Conservation (phyloP, 2,329 filamentous ascomycete species). For the Claviceps sp. region DNA sequence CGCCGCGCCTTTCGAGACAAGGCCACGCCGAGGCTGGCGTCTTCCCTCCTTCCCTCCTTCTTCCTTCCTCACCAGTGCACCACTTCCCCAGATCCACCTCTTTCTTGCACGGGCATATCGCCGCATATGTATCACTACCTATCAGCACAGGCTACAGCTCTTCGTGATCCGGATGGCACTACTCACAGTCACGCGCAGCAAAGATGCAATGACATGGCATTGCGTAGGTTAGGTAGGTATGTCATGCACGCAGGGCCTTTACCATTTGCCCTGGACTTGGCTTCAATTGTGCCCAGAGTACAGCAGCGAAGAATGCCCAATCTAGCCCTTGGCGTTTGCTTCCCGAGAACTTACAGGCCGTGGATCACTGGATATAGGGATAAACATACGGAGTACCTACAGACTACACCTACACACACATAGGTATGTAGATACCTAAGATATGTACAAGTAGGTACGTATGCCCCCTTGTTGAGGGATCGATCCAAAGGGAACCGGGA, state of each 20-base stretch:
- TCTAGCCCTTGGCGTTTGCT: background rate
- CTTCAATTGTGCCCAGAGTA: background rate
- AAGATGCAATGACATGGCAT: background rate
- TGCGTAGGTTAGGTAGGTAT: background rate
- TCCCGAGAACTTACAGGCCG: background rate
- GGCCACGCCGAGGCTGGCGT: background rate
- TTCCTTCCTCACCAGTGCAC: background rate
- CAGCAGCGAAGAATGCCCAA: background rate
- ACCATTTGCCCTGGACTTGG: background rate
- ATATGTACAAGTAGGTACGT: no score
- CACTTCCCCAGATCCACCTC: background rate
- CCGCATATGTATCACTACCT: background rate
- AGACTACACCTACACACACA: background rate
- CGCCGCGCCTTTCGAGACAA: background rate
- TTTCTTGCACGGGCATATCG: no score
- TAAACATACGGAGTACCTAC: background rate
- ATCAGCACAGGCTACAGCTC: background rate
- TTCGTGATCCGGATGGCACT: conserved; percentile 4
- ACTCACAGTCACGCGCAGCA: conserved; percentile 4
- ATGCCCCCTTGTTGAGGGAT: no score
- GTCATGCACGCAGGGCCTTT: background rate
- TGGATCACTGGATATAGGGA: background rate
- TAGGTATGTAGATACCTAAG: background rate
- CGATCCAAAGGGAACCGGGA: no score
- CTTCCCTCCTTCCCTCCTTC: background rate